Base-by-base conservation (phyloP, 2,329 filamentous ascomycete genomes). In the Aciculosporium take region DNA sequence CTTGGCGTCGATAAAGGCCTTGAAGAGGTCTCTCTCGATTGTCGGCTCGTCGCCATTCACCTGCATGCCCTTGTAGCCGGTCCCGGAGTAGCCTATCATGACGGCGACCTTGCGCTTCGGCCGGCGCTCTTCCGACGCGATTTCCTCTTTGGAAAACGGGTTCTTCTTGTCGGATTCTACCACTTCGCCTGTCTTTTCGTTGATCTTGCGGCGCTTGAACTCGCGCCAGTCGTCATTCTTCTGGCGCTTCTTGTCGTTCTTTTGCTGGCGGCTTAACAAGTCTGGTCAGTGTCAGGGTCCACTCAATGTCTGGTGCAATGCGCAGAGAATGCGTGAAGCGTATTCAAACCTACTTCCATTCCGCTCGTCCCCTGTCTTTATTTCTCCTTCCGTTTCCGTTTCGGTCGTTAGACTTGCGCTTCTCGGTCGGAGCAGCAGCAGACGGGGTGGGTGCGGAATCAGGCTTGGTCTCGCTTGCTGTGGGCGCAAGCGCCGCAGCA, bases 21-120 rank as follows among this genome's bases (percentile, higher is more conserved):
- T 76, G 65, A 98, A 98, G 3, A 98, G 68, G 53, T 98, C 91
- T 33, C 89, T 84, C 65, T 98, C 91, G 48, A 98, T 96, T 0
- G 89, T 98, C 65, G 87, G 88, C 56, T 94, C 79, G 48, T 78
- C 65, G 52, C 71, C 70, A 59, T 81, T 79, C 57, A 98, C 83
- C 65, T 98, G 91, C 80, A 98, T 93, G 54, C 91, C 91, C 64
- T 86, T 88, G 69, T 98, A 98, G 13, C 91, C 91, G 8, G 86
- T 94, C 38, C 91, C 91, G 5, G 88, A 87, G 61, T 98, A 98
- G 13, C 91, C 91, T 52, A 98, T 80, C 68, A 96, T 68, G 25
- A 98, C 87, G 31, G 89, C 91, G 38, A 95, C 89, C 67, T 98
- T 98, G 61, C 84, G 80, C 72, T 98, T 98, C 20, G 91, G 91